Evolutionary conservation across 441 rosid genomes (phyloP).

Genomic region (Hura crepitans): DNA sequence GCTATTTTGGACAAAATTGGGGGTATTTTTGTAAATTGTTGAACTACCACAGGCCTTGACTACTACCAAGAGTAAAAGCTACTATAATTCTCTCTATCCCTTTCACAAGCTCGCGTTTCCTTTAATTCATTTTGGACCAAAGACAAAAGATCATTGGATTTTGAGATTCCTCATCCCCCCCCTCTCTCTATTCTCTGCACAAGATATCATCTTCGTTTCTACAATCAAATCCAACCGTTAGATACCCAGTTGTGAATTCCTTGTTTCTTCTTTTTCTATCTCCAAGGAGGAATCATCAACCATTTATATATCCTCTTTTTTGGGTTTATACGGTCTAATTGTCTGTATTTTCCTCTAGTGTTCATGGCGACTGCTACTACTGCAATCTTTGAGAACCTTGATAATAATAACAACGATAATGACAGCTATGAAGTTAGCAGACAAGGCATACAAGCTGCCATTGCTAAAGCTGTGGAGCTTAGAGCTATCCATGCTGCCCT

Average conservation of each 20-base stretch:
- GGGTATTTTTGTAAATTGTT: conserved; percentile 41
- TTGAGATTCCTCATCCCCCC: conserved; percentile 27
- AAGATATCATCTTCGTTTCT: conserved; percentile 37
- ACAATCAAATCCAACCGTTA: conserved; percentile 36
- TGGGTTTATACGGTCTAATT: conserved; percentile 26
- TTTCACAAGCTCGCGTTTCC: conserved; percentile 51
- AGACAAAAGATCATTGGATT: conserved; percentile 44
- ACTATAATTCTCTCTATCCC: conserved; percentile 15
- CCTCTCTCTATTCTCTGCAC: conserved; percentile 19
- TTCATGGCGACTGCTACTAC: conserved; percentile 52
- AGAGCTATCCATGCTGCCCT: conserved; percentile 83
- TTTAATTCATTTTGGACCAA: conserved; percentile 34
- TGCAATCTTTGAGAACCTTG: conserved; percentile 33
- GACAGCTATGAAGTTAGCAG: conserved; percentile 38
- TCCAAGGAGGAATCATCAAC: neutral
- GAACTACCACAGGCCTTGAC: neutral
- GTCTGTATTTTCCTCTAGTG: conserved; percentile 22
- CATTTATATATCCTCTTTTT: conserved; percentile 4
- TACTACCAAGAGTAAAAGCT: conserved; percentile 17
- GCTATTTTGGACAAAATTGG: conserved; percentile 15
- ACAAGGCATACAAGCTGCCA: conserved; percentile 69
- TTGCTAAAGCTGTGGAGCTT: conserved; percentile 77
- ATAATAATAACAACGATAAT: conserved; percentile 23
- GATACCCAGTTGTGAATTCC: conserved; percentile 26
- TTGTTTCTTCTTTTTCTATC: conserved; percentile 11